phyloP scores from a whole-genome alignment of 2,329 filamentous ascomycete genomes.

The Trichocomaceae sp. region DNA sequence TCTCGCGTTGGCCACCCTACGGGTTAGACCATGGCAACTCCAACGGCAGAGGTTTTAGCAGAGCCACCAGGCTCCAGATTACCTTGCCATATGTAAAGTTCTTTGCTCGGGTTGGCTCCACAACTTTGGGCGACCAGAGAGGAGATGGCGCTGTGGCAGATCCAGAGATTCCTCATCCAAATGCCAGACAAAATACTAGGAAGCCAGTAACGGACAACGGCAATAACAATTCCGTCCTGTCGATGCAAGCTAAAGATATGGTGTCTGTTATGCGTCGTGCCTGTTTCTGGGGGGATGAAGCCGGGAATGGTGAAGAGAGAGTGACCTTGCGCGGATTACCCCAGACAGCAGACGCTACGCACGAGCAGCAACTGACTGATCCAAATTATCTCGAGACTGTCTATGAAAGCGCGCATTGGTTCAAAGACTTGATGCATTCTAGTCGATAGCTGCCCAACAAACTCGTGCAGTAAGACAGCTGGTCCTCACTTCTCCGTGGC shows the following conservation, averaged over 20 bases:
- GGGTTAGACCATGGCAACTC: conserved; percentile 29
- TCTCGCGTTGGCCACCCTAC: conserved; percentile 36
- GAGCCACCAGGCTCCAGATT: conserved; percentile 23
- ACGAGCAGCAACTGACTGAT: conserved; percentile 2
- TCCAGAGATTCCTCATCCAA: background rate
- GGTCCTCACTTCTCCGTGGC: conserved; percentile 10
- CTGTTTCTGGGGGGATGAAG: conserved; percentile 40
- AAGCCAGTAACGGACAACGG: background rate
- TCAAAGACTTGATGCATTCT: conserved; percentile 3
- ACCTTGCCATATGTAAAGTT: conserved; percentile 29
- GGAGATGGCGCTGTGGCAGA: background rate
- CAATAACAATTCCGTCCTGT: conserved; percentile 23
- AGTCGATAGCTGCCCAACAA: background rate
- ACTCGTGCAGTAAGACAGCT: no score
- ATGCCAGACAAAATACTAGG: background rate
- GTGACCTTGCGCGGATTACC: conserved; percentile 18
- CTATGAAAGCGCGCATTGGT: conserved; percentile 8
- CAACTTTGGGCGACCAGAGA: background rate
- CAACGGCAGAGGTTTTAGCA: conserved; percentile 15
- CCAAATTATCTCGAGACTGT: conserved; percentile 9
- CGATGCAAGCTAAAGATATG: conserved; percentile 35
- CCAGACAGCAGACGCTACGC: background rate
- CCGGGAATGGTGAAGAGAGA: conserved; percentile 31
- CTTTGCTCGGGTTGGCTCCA: conserved; percentile 15
- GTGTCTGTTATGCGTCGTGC: conserved; percentile 36